Evolutionary conservation across 1,284 basidiomycete genomes (phyloP), one percentile per base, ranked within the genome.

Genomic region (Exobasidium rhododendri): DNA sequence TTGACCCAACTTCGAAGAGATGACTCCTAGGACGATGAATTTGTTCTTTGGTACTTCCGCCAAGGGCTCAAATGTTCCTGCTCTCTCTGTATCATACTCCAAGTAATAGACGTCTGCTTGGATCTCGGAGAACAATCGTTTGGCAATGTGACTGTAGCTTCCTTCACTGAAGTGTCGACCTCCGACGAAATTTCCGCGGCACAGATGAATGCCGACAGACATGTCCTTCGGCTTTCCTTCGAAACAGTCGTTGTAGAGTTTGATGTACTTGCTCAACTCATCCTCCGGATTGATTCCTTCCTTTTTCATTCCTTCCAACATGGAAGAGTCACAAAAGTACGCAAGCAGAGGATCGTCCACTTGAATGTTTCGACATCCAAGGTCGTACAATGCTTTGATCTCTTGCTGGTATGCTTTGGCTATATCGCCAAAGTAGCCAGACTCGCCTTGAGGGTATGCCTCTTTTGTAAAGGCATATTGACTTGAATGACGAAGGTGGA

Each of bases 301-400:
- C 13, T 56, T 29, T 24, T 56, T 46, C 55, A 56, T 56, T 17
- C 35, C 55, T 24, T 45, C 24, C 17, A 56, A n/a, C 55, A 56
- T 56, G 13, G 35, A 49, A 24, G 40, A 35, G 14, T 28, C 24
- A 35, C 55, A 56, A 46, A 56, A 56, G 55, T 56, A 56, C 7
- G 55, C 35, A 7, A 56, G 32, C 7, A 45, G 35, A 1, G 55
- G 55, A 46, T 56, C 55, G 32, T 56, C 55, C 35, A 56, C 31
- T 46, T 56, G 55, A 46, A 56, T n/a, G 22, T 56, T 56, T 28
- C 55, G 6, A 24, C 30, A 56, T 10, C 55, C 55, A 14, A 32
- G 14, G 17, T n/a, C 30, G 30, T 56, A 56, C 7, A 56, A 35
- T 14, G 5, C 32, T 24, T 20, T 32, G 55, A 56, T n/a, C 55